A percentile compares a stretch with the other conserved stretches of the same genome.
Evolutionary conservation across 257 asterid species (phyloP).

Genomic region (Solanum rostratum): DNA sequence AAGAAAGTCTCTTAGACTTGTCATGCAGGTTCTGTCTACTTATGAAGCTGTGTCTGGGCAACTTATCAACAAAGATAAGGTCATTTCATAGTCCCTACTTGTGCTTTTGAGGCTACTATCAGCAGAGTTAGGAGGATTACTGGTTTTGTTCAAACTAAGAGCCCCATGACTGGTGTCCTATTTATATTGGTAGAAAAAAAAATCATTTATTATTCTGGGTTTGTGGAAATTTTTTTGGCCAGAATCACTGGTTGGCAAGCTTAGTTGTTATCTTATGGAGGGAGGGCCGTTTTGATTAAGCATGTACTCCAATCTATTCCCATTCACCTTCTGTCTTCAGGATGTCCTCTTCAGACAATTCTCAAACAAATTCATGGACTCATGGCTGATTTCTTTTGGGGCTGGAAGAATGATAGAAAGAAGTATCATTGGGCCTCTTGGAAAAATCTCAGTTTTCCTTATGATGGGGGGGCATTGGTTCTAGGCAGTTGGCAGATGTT

Average conservation of each 20-base stretch:
- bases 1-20: fast-evolving
- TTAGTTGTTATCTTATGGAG: fast-evolving
- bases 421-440: background rate
- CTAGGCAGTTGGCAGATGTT: fast-evolving
- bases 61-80: fast-evolving
- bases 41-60: too few species aligned
- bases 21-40: too few species aligned
- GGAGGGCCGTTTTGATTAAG: fast-evolving
- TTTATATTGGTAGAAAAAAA: too few species aligned
- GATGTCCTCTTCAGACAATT: fast-evolving
- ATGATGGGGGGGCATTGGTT: fast-evolving
- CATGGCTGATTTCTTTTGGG: background rate
- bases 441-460: background rate
- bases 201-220: too few species aligned
- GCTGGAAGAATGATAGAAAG: background rate
- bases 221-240: fast-evolving
- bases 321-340: fast-evolving
- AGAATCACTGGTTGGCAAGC: fast-evolving
- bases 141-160: fast-evolving
- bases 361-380: background rate
- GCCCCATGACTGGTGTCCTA: too few species aligned
- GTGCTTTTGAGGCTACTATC: fast-evolving
- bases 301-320: too few species aligned
- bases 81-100: too few species aligned
- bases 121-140: fast-evolving